Evolutionary conservation across 441 rosid species (phyloP).

Genomic region (Aleurites moluccanus): DNA sequence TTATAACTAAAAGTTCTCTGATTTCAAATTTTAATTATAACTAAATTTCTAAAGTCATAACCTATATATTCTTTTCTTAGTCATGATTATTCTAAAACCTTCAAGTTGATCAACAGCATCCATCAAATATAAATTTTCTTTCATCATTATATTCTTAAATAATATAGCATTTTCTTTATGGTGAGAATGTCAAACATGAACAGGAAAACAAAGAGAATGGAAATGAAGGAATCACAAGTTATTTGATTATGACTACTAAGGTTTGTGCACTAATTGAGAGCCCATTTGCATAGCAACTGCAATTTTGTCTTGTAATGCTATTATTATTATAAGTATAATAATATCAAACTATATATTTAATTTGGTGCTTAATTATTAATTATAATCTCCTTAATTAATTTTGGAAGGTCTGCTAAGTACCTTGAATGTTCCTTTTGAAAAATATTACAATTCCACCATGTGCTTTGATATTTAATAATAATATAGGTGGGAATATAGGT

Average conservation of each 20-base stretch:
- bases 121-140: background rate
- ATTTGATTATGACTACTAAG: constrained; percentile 10
- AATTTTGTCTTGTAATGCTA: background rate
- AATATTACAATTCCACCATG: background rate
- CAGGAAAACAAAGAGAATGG: background rate
- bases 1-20: no score
- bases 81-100: constrained; percentile 17
- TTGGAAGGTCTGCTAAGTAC: constrained; percentile 8
- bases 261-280: background rate
- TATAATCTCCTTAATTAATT: background rate
- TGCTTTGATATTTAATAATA: background rate
- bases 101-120: constrained; percentile 9
- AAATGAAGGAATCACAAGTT: background rate
- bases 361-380: background rate
- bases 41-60: background rate
- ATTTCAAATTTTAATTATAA: no score
- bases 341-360: background rate
- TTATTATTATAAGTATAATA: background rate
- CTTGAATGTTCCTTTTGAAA: constrained; percentile 13
- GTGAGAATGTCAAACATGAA: constrained; percentile 24
- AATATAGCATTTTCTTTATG: background rate
- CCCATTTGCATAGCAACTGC: background rate
- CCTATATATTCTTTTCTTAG: background rate
- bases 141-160: constrained; percentile 17
- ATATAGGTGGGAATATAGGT: no score